A percentile compares a stretch with the other conserved stretches of the same genome.
Evolutionary conservation across 208 protist genomes (phyloP).

Genomic region (Trypanosoma congolense): DNA sequence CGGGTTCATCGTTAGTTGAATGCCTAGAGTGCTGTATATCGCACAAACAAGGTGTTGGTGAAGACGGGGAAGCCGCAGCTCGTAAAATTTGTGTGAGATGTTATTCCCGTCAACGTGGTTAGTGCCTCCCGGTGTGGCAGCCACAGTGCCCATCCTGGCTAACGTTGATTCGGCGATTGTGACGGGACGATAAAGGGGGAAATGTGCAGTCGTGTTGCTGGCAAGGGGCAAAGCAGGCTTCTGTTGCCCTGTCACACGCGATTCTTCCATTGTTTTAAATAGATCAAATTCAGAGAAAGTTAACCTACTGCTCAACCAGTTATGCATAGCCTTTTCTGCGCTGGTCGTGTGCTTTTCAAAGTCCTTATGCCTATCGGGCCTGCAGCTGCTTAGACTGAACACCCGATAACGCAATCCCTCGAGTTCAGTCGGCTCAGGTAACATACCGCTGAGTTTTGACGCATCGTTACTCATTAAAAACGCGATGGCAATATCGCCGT

Average conservation of each 20-base stretch:
- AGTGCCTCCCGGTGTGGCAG: background rate
- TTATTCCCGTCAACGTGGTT: background rate
- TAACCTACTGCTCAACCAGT: background rate
- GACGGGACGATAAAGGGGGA: constrained; percentile 61
- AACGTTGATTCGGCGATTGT: constrained; percentile 74
- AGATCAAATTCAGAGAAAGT: constrained; percentile 11
- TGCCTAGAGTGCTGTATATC: constrained; percentile 52
- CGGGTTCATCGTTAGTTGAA: constrained; percentile 34
- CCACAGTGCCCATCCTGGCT: background rate
- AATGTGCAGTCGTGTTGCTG: too few relatives aligned
- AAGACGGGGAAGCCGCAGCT: constrained; percentile 62
- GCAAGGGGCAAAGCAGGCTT: too few relatives aligned
- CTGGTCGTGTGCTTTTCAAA: background rate
- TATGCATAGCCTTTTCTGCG: background rate
- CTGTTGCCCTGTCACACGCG: background rate
- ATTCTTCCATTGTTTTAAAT: background rate
- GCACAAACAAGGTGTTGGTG: constrained; percentile 57
- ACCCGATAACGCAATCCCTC: constrained; percentile 76
- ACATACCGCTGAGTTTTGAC: constrained; percentile 43
- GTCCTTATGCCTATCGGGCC: background rate
- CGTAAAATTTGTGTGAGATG: constrained; percentile 10
- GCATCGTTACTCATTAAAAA: constrained; percentile 55
- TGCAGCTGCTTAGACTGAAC: constrained; percentile 41
- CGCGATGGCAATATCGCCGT: constrained; percentile 72
- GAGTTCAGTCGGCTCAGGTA: constrained; percentile 72